Percentiles rank a stretch among this genome's conserved stretches.
phyloP scores from a whole-genome alignment of 2,329 filamentous ascomycete species.

The Fusarium penzigii region DNA sequence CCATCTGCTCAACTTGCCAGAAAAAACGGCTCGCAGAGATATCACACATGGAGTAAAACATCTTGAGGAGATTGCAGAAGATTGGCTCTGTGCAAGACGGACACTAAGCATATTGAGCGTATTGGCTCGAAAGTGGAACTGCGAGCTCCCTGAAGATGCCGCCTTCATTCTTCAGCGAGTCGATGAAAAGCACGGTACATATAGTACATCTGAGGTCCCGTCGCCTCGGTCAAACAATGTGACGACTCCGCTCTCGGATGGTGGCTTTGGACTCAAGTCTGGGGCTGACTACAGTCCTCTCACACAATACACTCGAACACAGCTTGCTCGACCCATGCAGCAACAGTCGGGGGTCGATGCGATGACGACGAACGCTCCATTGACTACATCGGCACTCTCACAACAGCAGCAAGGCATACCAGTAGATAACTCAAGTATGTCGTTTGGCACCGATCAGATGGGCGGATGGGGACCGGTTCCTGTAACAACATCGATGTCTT shows the following conservation, averaged over 20 bases:
- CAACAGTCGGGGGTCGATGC: conserved; percentile 15
- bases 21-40: conserved; percentile 86
- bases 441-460: conserved; percentile 26
- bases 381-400: conserved; percentile 9
- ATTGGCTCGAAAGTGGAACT: conserved; percentile 84
- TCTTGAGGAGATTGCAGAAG: conserved; percentile 91
- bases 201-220: conserved; percentile 61
- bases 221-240: conserved; percentile 48
- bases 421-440: conserved; percentile 22
- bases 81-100: conserved; percentile 87
- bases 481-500: conserved; percentile 19
- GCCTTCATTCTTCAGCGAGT: conserved; percentile 72
- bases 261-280: conserved; percentile 20
- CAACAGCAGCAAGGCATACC: conserved; percentile 22
- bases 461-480: conserved; percentile 27
- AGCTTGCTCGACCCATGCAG: conserved; percentile 25
- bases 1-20: conserved; percentile 87
- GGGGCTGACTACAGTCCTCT: conserved; percentile 37
- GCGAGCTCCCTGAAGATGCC: conserved; percentile 84
- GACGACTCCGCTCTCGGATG: conserved; percentile 34
- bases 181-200: conserved; percentile 77
- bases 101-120: conserved; percentile 84
- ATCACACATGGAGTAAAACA: conserved; percentile 89
- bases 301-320: conserved; percentile 34
- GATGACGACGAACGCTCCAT: conserved; percentile 16